phyloP scores from a whole-genome alignment of 805 yeast species.

The Wickerhamiella bombiphila region DNA sequence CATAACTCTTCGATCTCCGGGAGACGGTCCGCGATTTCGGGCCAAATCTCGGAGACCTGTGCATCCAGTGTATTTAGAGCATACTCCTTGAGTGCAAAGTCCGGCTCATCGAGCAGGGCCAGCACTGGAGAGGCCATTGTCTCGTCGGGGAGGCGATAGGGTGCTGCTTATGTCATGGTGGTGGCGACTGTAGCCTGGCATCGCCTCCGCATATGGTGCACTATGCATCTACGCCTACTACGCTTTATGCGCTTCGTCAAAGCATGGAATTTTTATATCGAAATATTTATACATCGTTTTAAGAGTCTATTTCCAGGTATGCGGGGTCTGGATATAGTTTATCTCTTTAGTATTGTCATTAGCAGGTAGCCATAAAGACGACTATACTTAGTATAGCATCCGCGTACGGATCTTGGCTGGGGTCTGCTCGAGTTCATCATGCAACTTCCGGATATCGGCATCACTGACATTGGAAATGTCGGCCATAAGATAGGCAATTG shows the following conservation, averaged over 20 bases:
- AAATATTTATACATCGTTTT: too few species aligned
- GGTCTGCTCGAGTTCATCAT: slow-evolving; percentile 75
- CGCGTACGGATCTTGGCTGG: slow-evolving; percentile 86
- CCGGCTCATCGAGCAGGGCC: slow-evolving; percentile 77
- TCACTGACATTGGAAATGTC: slow-evolving; percentile 77
- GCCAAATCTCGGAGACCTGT: slow-evolving; percentile 87
- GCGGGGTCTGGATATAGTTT: too few species aligned
- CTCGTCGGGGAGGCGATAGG: too few species aligned
- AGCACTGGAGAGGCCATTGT: slow-evolving; percentile 72
- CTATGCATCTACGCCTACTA: too few species aligned
- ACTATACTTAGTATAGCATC: slow-evolving; percentile 69
- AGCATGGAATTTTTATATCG: too few species aligned
- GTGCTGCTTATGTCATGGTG: too few species aligned
- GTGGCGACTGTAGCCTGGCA: too few species aligned
- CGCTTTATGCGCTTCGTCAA: too few species aligned
- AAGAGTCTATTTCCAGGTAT: too few species aligned
- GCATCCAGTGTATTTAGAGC: slow-evolving; percentile 72
- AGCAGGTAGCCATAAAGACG: too few species aligned
- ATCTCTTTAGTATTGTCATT: too few species aligned
- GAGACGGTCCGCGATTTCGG: slow-evolving; percentile 86
- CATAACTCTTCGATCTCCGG: slow-evolving; percentile 80
- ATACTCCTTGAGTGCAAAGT: slow-evolving; percentile 58
- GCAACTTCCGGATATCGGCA: slow-evolving; percentile 69
- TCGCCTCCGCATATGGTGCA: too few species aligned
- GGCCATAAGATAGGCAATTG: slow-evolving; percentile 94